phyloP scores from a whole-genome alignment of 305 asterid species.

The Nicotiana rustica region DNA sequence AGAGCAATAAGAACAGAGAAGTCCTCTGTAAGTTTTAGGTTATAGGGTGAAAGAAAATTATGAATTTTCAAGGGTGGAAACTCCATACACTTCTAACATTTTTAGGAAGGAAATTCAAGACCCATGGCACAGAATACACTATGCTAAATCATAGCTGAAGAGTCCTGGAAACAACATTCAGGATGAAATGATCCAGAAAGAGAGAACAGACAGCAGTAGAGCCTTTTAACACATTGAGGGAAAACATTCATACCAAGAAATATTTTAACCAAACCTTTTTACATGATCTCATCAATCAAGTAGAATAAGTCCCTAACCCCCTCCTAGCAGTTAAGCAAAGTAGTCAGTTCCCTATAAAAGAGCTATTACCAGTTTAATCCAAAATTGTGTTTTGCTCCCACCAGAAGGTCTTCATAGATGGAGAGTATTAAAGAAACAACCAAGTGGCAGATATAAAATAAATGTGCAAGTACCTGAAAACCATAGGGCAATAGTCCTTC shows the following conservation, averaged over 20 bases:
- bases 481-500: conserved; percentile 99
- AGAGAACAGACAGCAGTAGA: conserved; percentile 9
- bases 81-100: neutral
- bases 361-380: conserved; percentile 13
- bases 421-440: neutral
- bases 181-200: conserved; percentile 12
- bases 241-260: neutral
- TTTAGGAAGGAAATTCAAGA: neutral
- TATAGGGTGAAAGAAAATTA: neutral
- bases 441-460: conserved; percentile 30
- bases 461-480: conserved; percentile 73
- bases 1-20: neutral
- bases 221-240: neutral
- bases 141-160: neutral
- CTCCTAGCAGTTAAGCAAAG: conserved; percentile 31
- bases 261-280: neutral
- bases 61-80: neutral
- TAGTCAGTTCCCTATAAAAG: conserved; percentile 9
- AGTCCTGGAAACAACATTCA: neutral
- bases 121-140: neutral
- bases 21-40: neutral
- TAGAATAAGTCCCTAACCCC: neutral
- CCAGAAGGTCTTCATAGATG: neutral
- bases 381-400: conserved; percentile 4
- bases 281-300: conserved; percentile 19